These are phyloP conservation scores for Cryptosporidium viatorum DNA, from an alignment of 169 alveolate genomes.

Conservation along the genomic window DNA sequence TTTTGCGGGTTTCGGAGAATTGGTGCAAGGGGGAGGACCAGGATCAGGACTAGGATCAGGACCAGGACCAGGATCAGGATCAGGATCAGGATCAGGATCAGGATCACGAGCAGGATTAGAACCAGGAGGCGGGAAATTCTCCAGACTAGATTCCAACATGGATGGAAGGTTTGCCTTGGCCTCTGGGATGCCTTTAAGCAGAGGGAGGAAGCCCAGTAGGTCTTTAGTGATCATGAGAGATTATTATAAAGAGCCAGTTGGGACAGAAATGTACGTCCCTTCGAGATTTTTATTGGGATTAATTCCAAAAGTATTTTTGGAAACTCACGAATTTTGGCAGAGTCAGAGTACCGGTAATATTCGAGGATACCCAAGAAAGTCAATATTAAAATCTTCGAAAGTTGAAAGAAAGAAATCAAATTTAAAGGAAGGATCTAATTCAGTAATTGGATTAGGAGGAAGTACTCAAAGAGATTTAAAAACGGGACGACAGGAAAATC, in stretches of 20 bases:
- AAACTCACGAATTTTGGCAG: conserved; percentile 83
- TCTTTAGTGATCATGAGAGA: conserved; percentile 60
- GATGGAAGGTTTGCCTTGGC: conserved; percentile 76
- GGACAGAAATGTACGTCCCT: conserved; percentile 78
- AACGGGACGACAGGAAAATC: background rate
- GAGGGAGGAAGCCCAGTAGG: conserved; percentile 49
- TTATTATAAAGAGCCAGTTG: conserved; percentile 21
- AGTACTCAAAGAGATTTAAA: background rate
- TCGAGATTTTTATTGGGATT: conserved; percentile 79
- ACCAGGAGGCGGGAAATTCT: background rate
- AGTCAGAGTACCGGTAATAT: conserved; percentile 80
- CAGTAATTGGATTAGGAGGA: no score
- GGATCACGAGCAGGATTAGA: background rate
- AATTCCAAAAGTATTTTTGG: conserved; percentile 80
- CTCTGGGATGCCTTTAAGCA: conserved; percentile 18
- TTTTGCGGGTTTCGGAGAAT: background rate
- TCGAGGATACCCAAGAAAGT: conserved; percentile 80
- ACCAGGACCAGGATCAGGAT: background rate
- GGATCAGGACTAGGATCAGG: conserved; percentile 16
- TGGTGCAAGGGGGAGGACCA: background rate
- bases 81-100: conserved; percentile 10
- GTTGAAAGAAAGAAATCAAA: background rate
- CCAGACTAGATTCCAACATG: conserved; percentile 20
- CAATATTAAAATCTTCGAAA: background rate
- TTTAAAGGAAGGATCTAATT: background rate